These are phyloP conservation scores for Aureobasidium zeae DNA, from an alignment of 2,329 filamentous ascomycete species.

Conservation along the genomic window DNA sequence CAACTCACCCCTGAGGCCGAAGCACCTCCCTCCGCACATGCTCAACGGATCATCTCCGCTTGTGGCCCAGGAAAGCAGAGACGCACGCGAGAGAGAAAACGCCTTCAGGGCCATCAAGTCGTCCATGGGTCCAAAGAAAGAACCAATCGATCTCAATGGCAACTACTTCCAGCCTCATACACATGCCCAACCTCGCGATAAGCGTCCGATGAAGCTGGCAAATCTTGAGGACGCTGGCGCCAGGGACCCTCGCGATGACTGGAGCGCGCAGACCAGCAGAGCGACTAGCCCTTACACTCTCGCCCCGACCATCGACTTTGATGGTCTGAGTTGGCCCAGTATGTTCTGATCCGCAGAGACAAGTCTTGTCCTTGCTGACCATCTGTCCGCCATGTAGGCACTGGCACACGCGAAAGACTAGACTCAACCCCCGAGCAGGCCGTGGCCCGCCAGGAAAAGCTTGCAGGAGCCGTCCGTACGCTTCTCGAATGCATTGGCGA, in stretches of 20 bases:
- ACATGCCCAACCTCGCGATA: conserved; percentile 10
- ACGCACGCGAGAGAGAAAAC: conserved; percentile 45
- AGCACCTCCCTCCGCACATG: conserved; percentile 47
- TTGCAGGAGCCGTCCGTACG: conserved; percentile 54
- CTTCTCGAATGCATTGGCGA: conserved; percentile 59
- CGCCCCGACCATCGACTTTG: conserved; percentile 45
- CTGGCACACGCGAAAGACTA: conserved; percentile 54
- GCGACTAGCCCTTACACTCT: conserved; percentile 41
- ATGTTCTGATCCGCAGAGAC: conserved; percentile 20
- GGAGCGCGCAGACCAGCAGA: conserved; percentile 45
- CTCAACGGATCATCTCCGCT: conserved; percentile 47
- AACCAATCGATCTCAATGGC: conserved; percentile 37
- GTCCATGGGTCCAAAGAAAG: conserved; percentile 43
- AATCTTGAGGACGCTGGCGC: conserved; percentile 42
- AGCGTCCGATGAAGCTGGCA: conserved; percentile 9
- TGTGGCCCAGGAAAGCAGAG: conserved; percentile 38
- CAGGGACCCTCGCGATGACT: conserved; percentile 45
- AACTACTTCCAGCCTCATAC: conserved; percentile 12
- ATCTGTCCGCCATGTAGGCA: conserved; percentile 40
- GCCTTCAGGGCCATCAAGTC: conserved; percentile 50
- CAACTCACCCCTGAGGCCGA: conserved; percentile 28
- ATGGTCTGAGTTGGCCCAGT: conserved; percentile 49
- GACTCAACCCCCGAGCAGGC: conserved; percentile 51
- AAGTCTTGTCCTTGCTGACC: conserved; percentile 7
- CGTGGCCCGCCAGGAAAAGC: conserved; percentile 48